phyloP scores from a whole-genome alignment of 805 yeast genomes.

The Cyberlindnera mississippiensis region DNA sequence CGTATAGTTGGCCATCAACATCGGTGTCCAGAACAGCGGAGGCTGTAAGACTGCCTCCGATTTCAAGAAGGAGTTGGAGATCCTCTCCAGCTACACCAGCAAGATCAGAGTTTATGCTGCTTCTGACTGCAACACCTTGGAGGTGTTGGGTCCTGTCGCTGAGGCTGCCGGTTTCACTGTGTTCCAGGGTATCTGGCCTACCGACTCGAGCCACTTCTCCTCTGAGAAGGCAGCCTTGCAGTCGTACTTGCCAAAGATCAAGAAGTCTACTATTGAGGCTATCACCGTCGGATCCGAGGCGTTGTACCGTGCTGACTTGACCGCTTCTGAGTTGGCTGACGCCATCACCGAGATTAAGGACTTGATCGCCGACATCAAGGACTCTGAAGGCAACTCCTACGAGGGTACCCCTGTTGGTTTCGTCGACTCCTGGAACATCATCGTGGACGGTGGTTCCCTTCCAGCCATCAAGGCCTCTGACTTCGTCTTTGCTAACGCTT shows the following conservation, averaged over 20 bases:
- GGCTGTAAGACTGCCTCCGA: conserved; percentile 72
- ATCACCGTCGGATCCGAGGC: conserved; percentile 95
- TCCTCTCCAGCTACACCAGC: conserved; percentile 53
- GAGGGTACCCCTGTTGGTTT: conserved; percentile 76
- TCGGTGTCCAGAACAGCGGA: conserved; percentile 72
- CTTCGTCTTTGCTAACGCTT: conserved; percentile 87
- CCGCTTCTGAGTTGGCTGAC: conserved; percentile 68
- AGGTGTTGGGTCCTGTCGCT: conserved; percentile 82
- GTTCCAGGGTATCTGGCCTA: conserved; percentile 93
- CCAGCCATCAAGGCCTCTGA: conserved; percentile 81
- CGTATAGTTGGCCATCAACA: conserved; percentile 65
- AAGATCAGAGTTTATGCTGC: conserved; percentile 85
- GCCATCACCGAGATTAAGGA: conserved; percentile 60
- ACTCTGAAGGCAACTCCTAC: conserved; percentile 79
- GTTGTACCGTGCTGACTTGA: conserved; percentile 82
- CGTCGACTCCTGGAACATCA: conserved; percentile 93
- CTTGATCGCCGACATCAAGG: conserved; percentile 57
- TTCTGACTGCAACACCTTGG: conserved; percentile 89
- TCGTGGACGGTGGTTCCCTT: conserved; percentile 71
- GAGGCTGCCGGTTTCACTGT: conserved; percentile 71
- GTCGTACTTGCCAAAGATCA: conserved; percentile 66
- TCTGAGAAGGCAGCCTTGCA: conserved; percentile 72
- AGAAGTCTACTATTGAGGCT: conserved; percentile 64
- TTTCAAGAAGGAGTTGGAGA: conserved; percentile 62
- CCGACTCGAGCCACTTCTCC: conserved; percentile 69